These are phyloP conservation scores for Penicillium lividum DNA, from an alignment of 495 filamentous ascomycete species.

Conservation along the genomic window DNA sequence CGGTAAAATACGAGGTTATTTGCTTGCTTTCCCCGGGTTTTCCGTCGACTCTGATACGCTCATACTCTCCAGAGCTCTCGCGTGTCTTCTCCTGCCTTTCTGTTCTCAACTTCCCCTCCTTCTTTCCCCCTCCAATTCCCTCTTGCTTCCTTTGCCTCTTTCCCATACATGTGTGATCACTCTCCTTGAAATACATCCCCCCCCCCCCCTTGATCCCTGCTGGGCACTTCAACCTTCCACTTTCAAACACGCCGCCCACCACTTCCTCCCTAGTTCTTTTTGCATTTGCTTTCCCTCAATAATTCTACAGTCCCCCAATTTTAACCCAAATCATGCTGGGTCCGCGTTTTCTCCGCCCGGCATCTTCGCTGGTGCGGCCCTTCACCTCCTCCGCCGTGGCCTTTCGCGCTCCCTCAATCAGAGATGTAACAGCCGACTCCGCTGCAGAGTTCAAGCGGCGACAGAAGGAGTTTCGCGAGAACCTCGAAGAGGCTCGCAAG, in stretches of 20 bases:
- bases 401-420: constrained; percentile 71
- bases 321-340: constrained; percentile 44
- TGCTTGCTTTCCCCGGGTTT: constrained; percentile 3
- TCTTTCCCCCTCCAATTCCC: constrained; percentile 9
- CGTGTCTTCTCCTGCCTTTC: constrained; percentile 15
- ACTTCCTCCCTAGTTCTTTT: background rate
- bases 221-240: background rate
- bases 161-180: constrained; percentile 2
- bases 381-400: constrained; percentile 59
- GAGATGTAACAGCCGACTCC: constrained; percentile 74
- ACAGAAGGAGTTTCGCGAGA: constrained; percentile 84
- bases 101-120: constrained; percentile 17
- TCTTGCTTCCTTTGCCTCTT: constrained; percentile 6
- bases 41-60: background rate
- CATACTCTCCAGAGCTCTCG: background rate
- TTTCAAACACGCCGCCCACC: background rate
- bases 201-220: constrained; percentile 4
- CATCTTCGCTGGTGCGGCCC: constrained; percentile 54
- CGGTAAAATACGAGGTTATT: background rate
- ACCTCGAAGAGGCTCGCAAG: constrained; percentile 72
- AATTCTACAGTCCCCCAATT: constrained; percentile 1
- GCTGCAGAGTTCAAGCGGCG: constrained; percentile 73
- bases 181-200: constrained; percentile 2
- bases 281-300: background rate
- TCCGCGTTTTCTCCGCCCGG: constrained; percentile 50